Conservation (phyloP, 2,329 filamentous ascomycete species). For the Aphanocladium album region DNA sequence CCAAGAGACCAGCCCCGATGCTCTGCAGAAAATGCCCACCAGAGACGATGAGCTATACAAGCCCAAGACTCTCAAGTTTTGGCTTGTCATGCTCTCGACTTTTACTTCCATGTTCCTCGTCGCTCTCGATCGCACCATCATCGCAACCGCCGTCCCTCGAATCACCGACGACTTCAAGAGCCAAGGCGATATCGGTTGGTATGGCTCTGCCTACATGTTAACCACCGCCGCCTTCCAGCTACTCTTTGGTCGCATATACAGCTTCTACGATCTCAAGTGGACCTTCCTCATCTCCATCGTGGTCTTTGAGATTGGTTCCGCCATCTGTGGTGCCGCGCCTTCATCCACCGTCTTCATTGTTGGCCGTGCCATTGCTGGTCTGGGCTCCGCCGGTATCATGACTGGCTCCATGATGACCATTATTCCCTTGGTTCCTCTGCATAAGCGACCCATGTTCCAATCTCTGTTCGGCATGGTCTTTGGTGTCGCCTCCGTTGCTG, state of each 20-base stretch:
- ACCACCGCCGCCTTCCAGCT: conserved; percentile 51
- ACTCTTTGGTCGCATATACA: conserved; percentile 50
- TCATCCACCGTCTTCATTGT: conserved; percentile 50
- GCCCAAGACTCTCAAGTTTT: conserved; percentile 50
- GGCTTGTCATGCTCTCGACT: conserved; percentile 49
- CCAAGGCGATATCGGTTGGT: conserved; percentile 56
- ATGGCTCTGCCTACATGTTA: conserved; percentile 55
- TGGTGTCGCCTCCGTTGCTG: conserved; percentile 30
- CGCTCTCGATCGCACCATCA: conserved; percentile 50
- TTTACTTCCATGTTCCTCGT: conserved; percentile 53
- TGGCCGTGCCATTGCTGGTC: conserved; percentile 52
- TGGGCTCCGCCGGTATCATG: conserved; percentile 54
- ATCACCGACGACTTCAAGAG: conserved; percentile 50
- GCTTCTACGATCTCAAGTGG: conserved; percentile 47
- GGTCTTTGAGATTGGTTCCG: conserved; percentile 51
- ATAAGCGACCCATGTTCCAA: conserved; percentile 55
- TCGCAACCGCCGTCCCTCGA: conserved; percentile 40
- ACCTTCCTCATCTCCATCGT: conserved; percentile 43
- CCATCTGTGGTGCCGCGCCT: conserved; percentile 50
- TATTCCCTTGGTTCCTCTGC: conserved; percentile 54
- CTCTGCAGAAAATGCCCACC: background rate
- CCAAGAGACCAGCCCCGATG: background rate
- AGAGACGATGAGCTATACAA: conserved; percentile 38
- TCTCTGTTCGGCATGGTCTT: conserved; percentile 36
- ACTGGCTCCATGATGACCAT: conserved; percentile 53